Evolutionary conservation across 2,329 filamentous ascomycete genomes (phyloP), one percentile per base, ranked within the genome.

Genomic region (Neofusicoccum kwambonambiense): DNA sequence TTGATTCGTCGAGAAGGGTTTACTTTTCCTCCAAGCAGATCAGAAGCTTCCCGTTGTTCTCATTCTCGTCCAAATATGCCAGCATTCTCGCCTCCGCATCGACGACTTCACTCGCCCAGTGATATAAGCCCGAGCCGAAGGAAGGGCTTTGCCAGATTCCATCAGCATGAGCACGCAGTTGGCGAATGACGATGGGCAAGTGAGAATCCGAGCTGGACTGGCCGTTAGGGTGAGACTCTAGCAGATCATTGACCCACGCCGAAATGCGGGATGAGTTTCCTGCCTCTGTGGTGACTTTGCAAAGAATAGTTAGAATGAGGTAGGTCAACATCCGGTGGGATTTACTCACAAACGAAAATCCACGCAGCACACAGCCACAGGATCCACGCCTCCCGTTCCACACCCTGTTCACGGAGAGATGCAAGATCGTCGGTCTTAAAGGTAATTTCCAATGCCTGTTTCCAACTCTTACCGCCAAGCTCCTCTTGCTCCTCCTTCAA

Each of bases 21-120:
- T 13, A 44, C 1, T 15, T 17, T 6, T 49, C 15, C 50, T 64
- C 31, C 50, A 64, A 34, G 41, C 62, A 64, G 35, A 64, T 49
- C 17, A 64, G 17, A 13, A 60, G 31, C 17, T 60, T 64, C 13
- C 62, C 52, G 17, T 27, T 49, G 41, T 45, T 35, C 37, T 51
- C 22, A 7, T 64, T 49, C 19, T 64, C 52, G 27, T 60, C 35
- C 17, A 60, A 44, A 12, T 58, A 51, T 39, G 52, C 52, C 42
- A 64, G 39, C 62, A 64, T 60, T n/a, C 62, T 58, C 34, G 42
- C 52, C 44, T 64, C 62, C 15, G 42, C 49, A 31, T 51, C 45
- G 15, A 58, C 52, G 12, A 44, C 45, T 13, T 51, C 35, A 15
- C 44, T 13, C 12, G 54, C 62, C 62, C 52, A 64, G 13, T 35